Evolutionary conservation across 31 red algal genomes (phyloP).

Genomic region (Endocladia muricata): DNA sequence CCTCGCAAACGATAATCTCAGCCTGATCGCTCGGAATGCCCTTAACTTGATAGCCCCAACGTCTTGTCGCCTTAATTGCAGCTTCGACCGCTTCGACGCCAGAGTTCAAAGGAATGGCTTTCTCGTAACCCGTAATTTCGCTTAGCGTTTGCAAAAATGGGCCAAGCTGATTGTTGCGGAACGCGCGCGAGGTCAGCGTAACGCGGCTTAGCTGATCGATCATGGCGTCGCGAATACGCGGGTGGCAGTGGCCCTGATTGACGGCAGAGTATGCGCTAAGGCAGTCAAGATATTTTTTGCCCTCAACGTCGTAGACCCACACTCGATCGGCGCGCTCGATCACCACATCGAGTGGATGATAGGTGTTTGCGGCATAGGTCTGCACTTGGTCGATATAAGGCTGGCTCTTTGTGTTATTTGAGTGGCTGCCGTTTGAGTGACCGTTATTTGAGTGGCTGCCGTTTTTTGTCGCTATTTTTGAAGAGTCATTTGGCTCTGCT

Average conservation of each 20-base stretch:
- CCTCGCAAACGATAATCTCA: conserved; percentile 48
- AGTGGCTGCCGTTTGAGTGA: too few relatives aligned
- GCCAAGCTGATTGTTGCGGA: conserved; percentile 64
- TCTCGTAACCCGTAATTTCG: conserved; percentile 52
- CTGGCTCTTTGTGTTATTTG: too few relatives aligned
- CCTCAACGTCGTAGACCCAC: conserved; percentile 64
- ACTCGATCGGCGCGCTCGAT: conserved; percentile 43
- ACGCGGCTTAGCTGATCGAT: conserved; percentile 42
- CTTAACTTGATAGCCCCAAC: conserved; percentile 76
- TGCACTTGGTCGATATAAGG: conserved; percentile 41
- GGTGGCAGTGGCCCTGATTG: conserved; percentile 83
- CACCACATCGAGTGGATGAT: conserved; percentile 70
- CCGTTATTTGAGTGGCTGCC: too few relatives aligned
- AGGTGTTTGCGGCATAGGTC: conserved; percentile 67
- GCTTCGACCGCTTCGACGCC: conserved; percentile 82
- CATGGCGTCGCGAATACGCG: conserved; percentile 49
- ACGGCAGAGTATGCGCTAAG: conserved; percentile 71
- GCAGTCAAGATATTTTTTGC: conserved; percentile 55
- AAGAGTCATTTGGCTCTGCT: too few relatives aligned
- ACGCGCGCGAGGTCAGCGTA: conserved; percentile 72
- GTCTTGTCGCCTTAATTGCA: conserved; percentile 53
- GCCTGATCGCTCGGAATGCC: conserved; percentile 49
- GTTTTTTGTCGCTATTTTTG: too few relatives aligned
- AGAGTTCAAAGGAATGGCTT: conserved; percentile 74
- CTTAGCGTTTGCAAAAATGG: conserved; percentile 36